A percentile compares a stretch with the other conserved stretches of the same genome.
phyloP scores from a whole-genome alignment of 331 rosid species.

The Spiraea crenata region DNA sequence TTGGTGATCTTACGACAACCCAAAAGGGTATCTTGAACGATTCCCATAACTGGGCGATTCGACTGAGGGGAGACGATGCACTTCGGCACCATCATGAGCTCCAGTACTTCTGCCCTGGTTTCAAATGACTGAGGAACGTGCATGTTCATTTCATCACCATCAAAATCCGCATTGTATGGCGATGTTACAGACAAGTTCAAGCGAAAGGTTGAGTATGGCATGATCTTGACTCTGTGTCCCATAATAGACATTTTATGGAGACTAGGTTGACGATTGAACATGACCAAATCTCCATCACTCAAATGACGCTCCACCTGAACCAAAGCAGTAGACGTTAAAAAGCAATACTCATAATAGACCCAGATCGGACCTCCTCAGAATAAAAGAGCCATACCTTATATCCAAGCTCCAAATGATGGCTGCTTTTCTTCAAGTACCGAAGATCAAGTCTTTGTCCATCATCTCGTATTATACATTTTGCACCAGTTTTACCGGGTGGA shows the following conservation, averaged over 20 bases:
- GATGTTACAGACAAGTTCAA: constrained; percentile 90
- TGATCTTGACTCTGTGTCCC: constrained; percentile 99
- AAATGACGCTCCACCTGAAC: constrained; percentile 98
- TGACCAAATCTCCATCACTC: constrained; percentile 92
- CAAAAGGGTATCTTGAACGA: constrained; percentile 87
- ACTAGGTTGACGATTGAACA: constrained; percentile 98
- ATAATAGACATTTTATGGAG: constrained; percentile 99
- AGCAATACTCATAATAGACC: background rate
- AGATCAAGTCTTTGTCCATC: constrained; percentile 99
- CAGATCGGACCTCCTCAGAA: background rate
- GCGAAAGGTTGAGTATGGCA: constrained; percentile 98
- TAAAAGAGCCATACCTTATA: constrained; percentile 59
- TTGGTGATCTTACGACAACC: constrained; percentile 97
- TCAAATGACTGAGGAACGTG: constrained; percentile 99
- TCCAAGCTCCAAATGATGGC: constrained; percentile 98
- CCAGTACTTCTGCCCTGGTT: constrained; percentile 98
- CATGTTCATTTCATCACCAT: constrained; percentile 99
- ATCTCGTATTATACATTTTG: constrained; percentile 95
- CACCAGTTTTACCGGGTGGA: constrained; percentile 99
- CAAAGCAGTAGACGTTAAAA: constrained; percentile 29
- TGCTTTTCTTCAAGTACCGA: constrained; percentile 91
- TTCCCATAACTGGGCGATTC: constrained; percentile 98
- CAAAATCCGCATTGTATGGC: constrained; percentile 97
- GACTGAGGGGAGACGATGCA: constrained; percentile 98
- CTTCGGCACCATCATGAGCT: constrained; percentile 99